Base-by-base conservation (phyloP, 2,329 filamentous ascomycete species). In the Sporothrix brasiliensis region DNA sequence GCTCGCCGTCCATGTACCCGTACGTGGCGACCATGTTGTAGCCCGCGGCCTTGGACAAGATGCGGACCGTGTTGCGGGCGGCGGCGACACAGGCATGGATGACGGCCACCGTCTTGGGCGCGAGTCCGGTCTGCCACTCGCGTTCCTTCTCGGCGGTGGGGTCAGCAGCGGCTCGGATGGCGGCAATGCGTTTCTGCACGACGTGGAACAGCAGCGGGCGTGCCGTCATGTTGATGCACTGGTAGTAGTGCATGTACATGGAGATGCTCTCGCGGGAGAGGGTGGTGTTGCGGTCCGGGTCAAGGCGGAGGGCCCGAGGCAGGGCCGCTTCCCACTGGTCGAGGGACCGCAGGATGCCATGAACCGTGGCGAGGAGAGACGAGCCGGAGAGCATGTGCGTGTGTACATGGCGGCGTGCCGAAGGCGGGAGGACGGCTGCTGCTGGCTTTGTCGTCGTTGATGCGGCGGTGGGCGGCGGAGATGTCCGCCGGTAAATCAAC, bases 171-270 rank as follows among this genome's bases (percentile, higher is more conserved):
- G 5, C 78, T 21, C 77, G 75, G 21, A 74, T 73, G 19, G 72
- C 69, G 63, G 80, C 78, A 0, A 86, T 77, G 4, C 84, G 80
- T 56, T 80, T 80, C 74, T 85, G 83, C 9, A 86, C 83, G 2
- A 87, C 81, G 72, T 86, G 82, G 71, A 86, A 86, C 0, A 87
- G 79, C 30, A 87, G 76, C 0, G 85, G 85, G 4, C 85, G 78
- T 0, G 82, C 83, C 0, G 85, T 85, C 84, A 87, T 87, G 73
- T 86, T 86, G 74, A 87, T 82, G 74, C 85, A 87, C 56, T 86
- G 85, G 72, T 86, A 86, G 73, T 86, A 87, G 73, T 87, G 85
- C 27, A 86, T 76, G 68, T 85, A 82, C 3, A 83, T 84, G 1
- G 83, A 85, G 4, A 75, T 73, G 65, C 72, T 73, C 58, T 75